Conservation (phyloP, 768 basidiomycete genomes). For the Rhodotorula diobovata region DNA sequence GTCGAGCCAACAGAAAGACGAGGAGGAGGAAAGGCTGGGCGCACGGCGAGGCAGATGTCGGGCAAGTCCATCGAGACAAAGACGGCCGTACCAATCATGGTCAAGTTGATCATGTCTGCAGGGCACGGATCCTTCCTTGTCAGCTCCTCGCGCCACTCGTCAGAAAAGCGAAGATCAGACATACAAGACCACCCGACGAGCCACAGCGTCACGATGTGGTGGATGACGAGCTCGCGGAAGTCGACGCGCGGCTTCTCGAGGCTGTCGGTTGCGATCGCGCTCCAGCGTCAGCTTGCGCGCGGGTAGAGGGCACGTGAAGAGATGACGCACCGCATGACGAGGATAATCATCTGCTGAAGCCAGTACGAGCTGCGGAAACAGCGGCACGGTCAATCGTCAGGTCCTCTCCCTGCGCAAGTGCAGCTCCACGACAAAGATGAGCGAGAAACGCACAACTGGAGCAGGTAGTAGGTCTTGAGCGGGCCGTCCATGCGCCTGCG, state of each 20-base stretch:
- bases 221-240: constrained; percentile 74
- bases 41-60: constrained; percentile 76
- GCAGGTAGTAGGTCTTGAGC: constrained; percentile 86
- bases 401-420: too few species aligned
- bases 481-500: constrained; percentile 72
- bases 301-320: too few species aligned
- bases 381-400: background rate
- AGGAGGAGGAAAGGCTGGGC: constrained; percentile 44
- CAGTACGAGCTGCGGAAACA: constrained; percentile 61
- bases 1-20: background rate
- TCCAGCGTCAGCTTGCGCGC: background rate
- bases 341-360: constrained; percentile 85
- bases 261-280: background rate
- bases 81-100: constrained; percentile 81
- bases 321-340: constrained; percentile 56
- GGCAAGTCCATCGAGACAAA: constrained; percentile 97
- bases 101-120: constrained; percentile 63
- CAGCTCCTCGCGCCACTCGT: too few species aligned
- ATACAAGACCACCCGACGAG: constrained; percentile 66
- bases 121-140: background rate
- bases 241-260: constrained; percentile 96
- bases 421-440: too few species aligned
- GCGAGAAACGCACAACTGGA: constrained; percentile 63
- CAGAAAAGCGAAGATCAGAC: constrained; percentile 40
- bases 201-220: constrained; percentile 94